Evolutionary conservation across 441 rosid species (phyloP).

Genomic region (Biscutella laevigata): DNA sequence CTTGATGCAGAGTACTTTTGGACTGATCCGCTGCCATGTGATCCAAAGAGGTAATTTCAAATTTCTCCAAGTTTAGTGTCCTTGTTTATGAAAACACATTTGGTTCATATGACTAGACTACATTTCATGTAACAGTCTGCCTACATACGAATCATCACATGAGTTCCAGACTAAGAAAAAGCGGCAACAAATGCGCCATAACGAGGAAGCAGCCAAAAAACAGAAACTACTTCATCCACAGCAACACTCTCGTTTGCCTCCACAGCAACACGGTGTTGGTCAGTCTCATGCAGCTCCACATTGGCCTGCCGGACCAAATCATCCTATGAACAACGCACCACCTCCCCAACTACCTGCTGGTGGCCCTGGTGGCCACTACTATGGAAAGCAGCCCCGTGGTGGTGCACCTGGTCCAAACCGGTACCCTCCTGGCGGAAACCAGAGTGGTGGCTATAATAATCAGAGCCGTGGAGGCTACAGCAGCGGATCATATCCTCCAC

Average conservation of each 20-base stretch:
- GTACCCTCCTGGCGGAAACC: slow-evolving; percentile 51
- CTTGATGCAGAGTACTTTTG: slow-evolving; percentile 98
- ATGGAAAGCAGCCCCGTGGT: slow-evolving; percentile 62
- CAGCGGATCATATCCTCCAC: slow-evolving; percentile 28
- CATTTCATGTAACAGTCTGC: slow-evolving; percentile 46
- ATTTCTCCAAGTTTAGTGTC: background rate
- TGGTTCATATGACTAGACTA: slow-evolving; percentile 1
- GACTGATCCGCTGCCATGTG: slow-evolving; percentile 93
- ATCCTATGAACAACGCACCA: slow-evolving; percentile 50
- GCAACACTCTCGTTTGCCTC: slow-evolving; percentile 76
- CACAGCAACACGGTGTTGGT: slow-evolving; percentile 65
- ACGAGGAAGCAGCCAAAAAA: slow-evolving; percentile 78
- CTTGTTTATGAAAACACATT: background rate
- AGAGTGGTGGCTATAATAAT: slow-evolving; percentile 52
- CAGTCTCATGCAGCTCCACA: slow-evolving; percentile 55
- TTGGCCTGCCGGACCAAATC: slow-evolving; percentile 67
- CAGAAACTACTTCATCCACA: slow-evolving; percentile 82
- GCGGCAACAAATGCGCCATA: slow-evolving; percentile 82
- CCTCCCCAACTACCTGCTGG: slow-evolving; percentile 49
- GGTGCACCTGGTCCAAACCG: slow-evolving; percentile 71
- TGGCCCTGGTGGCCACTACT: slow-evolving; percentile 49
- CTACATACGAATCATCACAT: slow-evolving; percentile 88
- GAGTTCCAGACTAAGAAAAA: slow-evolving; percentile 97
- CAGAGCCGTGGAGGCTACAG: slow-evolving; percentile 49
- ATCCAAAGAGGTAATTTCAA: slow-evolving; percentile 72